Evolutionary conservation across 1,284 basidiomycete genomes (phyloP).

Genomic region (Agroathelia rolfsii): DNA sequence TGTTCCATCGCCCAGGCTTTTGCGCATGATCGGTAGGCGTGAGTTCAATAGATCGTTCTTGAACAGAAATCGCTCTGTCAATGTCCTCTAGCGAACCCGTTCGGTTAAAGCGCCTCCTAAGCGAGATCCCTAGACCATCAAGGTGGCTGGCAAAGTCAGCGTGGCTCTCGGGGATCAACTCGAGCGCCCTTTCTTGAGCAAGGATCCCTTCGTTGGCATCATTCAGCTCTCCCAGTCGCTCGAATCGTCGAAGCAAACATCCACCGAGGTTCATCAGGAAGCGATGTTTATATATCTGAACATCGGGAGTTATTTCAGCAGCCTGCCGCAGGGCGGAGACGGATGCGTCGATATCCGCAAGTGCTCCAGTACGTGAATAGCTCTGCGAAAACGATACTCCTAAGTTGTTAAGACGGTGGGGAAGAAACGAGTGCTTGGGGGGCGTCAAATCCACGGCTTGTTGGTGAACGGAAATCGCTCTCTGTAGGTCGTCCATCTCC

Average conservation of each 20-base stretch:
- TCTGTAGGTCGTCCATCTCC: slow-evolving; percentile 8
- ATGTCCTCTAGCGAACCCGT: slow-evolving; percentile 12
- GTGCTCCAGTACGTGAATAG: too few species aligned
- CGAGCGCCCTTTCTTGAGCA: too few species aligned
- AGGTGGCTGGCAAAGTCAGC: too few species aligned
- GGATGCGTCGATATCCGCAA: too few species aligned
- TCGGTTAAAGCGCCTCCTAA: slow-evolving; percentile 15
- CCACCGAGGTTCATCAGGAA: too few species aligned
- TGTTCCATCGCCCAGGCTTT: slow-evolving; percentile 7
- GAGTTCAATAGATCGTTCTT: slow-evolving; percentile 10
- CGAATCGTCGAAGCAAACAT: too few species aligned
- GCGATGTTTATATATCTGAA: too few species aligned
- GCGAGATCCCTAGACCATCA: too few species aligned
- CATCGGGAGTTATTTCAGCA: too few species aligned
- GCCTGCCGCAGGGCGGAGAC: too few species aligned
- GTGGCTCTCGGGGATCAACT: too few species aligned
- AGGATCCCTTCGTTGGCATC: not conserved
- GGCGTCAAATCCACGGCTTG: slow-evolving; percentile 6
- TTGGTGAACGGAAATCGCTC: slow-evolving; percentile 5
- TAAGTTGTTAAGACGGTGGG: slow-evolving; percentile 12
- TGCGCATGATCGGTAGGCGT: slow-evolving; percentile 9
- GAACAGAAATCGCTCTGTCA: slow-evolving; percentile 14
- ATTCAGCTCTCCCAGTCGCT: slow-evolving; percentile 1
- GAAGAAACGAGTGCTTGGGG: slow-evolving; percentile 6
- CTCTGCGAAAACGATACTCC: too few species aligned